These are phyloP conservation scores for Plasmopara halstedii DNA, from an alignment of 352 stramenopile genomes.

Conservation along the genomic window DNA sequence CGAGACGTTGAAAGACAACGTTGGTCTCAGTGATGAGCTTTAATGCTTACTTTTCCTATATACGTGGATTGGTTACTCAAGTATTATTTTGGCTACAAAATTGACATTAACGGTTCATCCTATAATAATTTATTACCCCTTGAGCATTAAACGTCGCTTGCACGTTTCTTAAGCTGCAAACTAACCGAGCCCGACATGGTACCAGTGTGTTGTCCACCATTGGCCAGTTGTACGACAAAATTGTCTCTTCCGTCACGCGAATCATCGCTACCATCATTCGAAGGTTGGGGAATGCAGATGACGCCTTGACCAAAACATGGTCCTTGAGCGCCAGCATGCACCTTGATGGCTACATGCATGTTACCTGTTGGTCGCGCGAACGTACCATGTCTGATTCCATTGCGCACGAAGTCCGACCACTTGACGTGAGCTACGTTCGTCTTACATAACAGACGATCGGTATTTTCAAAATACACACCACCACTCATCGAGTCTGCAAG, in stretches of 20 bases:
- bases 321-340: slow-evolving; percentile 38
- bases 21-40: slow-evolving; percentile 27
- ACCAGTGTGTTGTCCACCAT: slow-evolving; percentile 45
- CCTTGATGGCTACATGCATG: slow-evolving; percentile 72
- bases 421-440: slow-evolving; percentile 43
- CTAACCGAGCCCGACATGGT: slow-evolving; percentile 45
- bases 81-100: too few relatives aligned
- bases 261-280: slow-evolving; percentile 16
- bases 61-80: too few relatives aligned
- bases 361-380: slow-evolving; percentile 39
- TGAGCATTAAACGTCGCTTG: slow-evolving; percentile 13
- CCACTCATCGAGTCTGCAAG: slow-evolving; percentile 61
- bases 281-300: slow-evolving; percentile 42
- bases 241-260: slow-evolving; percentile 13
- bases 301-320: slow-evolving; percentile 60
- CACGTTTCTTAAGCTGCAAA: slow-evolving; percentile 25
- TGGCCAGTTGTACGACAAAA: slow-evolving; percentile 49
- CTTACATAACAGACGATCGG: slow-evolving; percentile 29
- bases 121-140: too few relatives aligned
- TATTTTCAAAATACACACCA: slow-evolving; percentile 46
- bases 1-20: slow-evolving; percentile 13
- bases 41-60: too few relatives aligned
- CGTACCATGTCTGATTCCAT: slow-evolving; percentile 50
- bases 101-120: too few relatives aligned
- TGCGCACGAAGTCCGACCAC: slow-evolving; percentile 39